Evolutionary conservation across 2,329 filamentous ascomycete species (phyloP), one percentile per base, ranked within the genome.

Genomic region (Colletotrichum abscissum): DNA sequence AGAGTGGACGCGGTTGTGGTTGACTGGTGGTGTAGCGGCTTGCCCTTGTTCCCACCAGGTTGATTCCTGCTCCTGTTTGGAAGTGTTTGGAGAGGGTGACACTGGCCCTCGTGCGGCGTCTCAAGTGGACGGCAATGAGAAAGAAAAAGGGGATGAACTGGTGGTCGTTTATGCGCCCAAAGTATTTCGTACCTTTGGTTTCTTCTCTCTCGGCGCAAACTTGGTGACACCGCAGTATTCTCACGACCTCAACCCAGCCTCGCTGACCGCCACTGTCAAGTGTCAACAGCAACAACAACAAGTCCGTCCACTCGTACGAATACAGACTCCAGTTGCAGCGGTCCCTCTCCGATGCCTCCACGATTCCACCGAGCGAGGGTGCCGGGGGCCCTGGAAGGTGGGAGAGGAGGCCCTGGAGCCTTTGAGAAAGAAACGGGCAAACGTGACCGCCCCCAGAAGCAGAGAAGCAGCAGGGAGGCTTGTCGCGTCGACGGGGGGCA

Each of bases 61-160:
- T 54, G 35, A 64, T 54, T 64, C 64, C 58, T 68, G 22, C 35
- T 63, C 58, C 59, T 63, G 66, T 69, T 69, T 69, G 66, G 66
- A 58, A 35, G 33, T 63, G 70, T 65, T 69, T 73, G 60, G 66
- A 67, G 46, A 70, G 60, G 55, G 70, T 70, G 55, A 26, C 60
- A 73, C 67, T 35, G 63, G 58, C 56, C 63, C 33, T 52, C 60
- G 24, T 46, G 54, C 14, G 28, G 42, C 52, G 70, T 73, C 67
- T 73, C 70, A 73, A 60, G 67, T 73, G 49, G 52, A 19, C 26
- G 35, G 24, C 9, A 30, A 33, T 24, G 24, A 72, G 35, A 65
- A 69, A 26, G 33, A 70, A 65, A 65, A 64, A 22, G 49, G 58
- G 54, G 55, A 60, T 69, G 66, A 55, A n/a, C 33, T 9, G 49